Percentiles rank a stretch among this genome's conserved stretches.
Evolutionary conservation across 2,329 filamentous ascomycete genomes (phyloP).

Genomic region (Keithomyces neogunnii): DNA sequence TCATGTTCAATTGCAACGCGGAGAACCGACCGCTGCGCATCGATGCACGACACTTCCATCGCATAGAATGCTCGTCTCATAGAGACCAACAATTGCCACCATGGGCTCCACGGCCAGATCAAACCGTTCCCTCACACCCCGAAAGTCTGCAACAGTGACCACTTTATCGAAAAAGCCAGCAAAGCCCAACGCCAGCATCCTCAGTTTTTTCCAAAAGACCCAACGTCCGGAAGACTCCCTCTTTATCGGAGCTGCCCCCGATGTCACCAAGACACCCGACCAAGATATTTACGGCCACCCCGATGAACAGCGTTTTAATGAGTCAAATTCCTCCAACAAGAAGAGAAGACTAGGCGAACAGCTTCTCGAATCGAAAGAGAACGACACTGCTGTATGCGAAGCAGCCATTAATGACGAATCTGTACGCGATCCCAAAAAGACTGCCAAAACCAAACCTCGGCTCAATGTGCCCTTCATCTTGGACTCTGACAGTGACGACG

Average conservation of each 20-base stretch:
- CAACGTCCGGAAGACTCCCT: conserved; percentile 50
- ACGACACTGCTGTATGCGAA: background rate
- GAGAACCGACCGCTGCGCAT: background rate
- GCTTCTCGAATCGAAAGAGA: background rate
- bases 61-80: background rate
- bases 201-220: conserved; percentile 68
- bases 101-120: conserved; percentile 28
- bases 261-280: conserved; percentile 11
- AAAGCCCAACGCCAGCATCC: conserved; percentile 55
- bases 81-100: conserved; percentile 6
- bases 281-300: conserved; percentile 21
- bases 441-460: conserved; percentile 12
- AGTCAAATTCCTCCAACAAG: conserved; percentile 23
- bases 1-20: background rate
- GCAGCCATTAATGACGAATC: background rate
- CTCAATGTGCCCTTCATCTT: conserved; percentile 53
- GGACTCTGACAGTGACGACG: conserved; percentile 53
- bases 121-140: conserved; percentile 22
- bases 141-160: conserved; percentile 17
- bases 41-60: background rate
- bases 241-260: conserved; percentile 34
- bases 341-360: conserved; percentile 20
- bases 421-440: background rate
- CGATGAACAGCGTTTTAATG: conserved; percentile 21
- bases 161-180: conserved; percentile 24